These are phyloP conservation scores for Sparassis latifolia DNA, from an alignment of 1,284 basidiomycete species.

Conservation along the genomic window DNA sequence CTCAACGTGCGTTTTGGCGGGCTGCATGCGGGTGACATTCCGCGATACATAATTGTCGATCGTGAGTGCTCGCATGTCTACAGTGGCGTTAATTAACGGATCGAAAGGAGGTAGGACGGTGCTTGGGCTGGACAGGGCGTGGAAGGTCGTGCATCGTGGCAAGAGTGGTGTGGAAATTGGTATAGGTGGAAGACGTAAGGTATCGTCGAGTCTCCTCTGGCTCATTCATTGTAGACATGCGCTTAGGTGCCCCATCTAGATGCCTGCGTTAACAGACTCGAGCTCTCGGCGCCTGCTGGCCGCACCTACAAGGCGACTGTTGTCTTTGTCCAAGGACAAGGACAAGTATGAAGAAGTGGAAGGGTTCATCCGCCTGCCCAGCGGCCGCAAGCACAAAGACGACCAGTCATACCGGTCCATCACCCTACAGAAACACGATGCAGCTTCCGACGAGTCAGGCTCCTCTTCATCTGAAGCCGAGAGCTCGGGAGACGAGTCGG, in stretches of 20 bases:
- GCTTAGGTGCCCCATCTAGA: slow-evolving; percentile 26
- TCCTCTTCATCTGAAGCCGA: slow-evolving; percentile 26
- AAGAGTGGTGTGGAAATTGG: slow-evolving; percentile 58
- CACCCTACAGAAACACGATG: slow-evolving; percentile 26
- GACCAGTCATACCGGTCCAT: slow-evolving; percentile 50
- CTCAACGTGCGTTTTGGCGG: slow-evolving; percentile 69
- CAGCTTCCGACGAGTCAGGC: slow-evolving; percentile 40
- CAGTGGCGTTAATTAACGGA: slow-evolving; percentile 43
- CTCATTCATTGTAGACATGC: background rate
- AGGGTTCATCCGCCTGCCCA: slow-evolving; percentile 56
- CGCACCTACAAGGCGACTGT: slow-evolving; percentile 41
- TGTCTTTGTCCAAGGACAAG: slow-evolving; percentile 27
- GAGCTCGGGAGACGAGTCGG: slow-evolving; percentile 26
- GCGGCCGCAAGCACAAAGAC: slow-evolving; percentile 23
- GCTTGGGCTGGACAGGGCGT: slow-evolving; percentile 48
- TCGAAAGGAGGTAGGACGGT: slow-evolving; percentile 57
- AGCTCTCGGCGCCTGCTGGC: slow-evolving; percentile 45
- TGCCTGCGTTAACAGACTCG: slow-evolving; percentile 50
- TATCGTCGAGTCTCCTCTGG: slow-evolving; percentile 16
- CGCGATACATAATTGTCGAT: slow-evolving; percentile 54
- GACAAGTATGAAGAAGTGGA: slow-evolving; percentile 54
- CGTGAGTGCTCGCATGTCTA: slow-evolving; percentile 33
- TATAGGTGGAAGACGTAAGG: slow-evolving; percentile 43
- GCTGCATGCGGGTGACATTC: slow-evolving; percentile 56
- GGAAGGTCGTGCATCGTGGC: slow-evolving; percentile 40